Percentiles rank a stretch among this genome's conserved stretches.
These are phyloP conservation scores for Parastagonospora avenae DNA, from an alignment of 2,329 filamentous ascomycete species.

Conservation along the genomic window DNA sequence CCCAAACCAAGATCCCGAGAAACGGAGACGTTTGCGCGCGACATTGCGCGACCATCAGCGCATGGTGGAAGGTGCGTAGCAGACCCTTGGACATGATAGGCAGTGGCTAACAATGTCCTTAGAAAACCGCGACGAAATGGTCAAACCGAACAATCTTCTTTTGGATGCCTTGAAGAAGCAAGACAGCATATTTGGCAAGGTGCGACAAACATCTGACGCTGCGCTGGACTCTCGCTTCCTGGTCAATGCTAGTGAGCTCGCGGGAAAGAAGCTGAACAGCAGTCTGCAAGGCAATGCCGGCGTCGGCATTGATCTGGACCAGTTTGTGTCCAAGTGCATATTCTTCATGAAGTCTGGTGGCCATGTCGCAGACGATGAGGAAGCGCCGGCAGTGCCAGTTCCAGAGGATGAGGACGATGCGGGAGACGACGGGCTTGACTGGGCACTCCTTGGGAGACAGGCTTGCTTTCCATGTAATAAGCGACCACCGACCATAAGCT, in stretches of 20 bases:
- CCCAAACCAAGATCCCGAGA: conserved; percentile 77
- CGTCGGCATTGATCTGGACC: conserved; percentile 83
- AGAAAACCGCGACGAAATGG: conserved; percentile 74
- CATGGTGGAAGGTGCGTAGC: conserved; percentile 58
- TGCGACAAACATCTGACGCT: conserved; percentile 89
- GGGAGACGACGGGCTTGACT: conserved; percentile 74
- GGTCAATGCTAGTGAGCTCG: conserved; percentile 78
- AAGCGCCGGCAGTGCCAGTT: conserved; percentile 55
- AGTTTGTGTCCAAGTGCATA: conserved; percentile 89
- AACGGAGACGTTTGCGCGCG: conserved; percentile 73
- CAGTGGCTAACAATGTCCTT: conserved; percentile 11
- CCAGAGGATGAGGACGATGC: conserved; percentile 66
- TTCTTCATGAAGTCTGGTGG: conserved; percentile 77
- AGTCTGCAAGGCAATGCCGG: conserved; percentile 74
- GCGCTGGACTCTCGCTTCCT: conserved; percentile 88
- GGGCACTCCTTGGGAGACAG: conserved; percentile 79
- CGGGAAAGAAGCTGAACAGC: conserved; percentile 76
- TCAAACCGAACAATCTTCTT: conserved; percentile 68
- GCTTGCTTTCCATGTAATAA: conserved; percentile 75
- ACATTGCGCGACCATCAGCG: conserved; percentile 70
- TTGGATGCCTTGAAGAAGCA: conserved; percentile 71
- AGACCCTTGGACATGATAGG: neutral
- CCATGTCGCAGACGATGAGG: conserved; percentile 54
- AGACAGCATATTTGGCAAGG: conserved; percentile 67
- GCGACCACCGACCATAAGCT: conserved; percentile 78